Conservation (phyloP, 305 asterid species). For the Ilex paraguariensis region DNA sequence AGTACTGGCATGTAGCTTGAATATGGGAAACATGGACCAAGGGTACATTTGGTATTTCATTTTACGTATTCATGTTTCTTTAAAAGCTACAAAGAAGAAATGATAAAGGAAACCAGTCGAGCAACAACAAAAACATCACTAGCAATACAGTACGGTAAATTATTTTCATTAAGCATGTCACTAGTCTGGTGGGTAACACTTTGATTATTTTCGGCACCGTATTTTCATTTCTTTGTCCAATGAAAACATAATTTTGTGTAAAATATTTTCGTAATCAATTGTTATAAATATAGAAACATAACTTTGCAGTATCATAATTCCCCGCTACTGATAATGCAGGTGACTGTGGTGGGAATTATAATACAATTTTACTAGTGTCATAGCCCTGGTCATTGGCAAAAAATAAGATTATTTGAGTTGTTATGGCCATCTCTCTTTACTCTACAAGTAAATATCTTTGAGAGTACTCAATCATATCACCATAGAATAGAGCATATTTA, state of each 20-base stretch:
- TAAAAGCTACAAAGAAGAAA: background rate
- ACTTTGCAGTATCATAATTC: too few species aligned
- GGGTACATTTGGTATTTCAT: slow-evolving; percentile 2
- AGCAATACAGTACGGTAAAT: slow-evolving; percentile 17
- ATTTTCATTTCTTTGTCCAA: background rate
- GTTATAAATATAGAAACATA: too few species aligned
- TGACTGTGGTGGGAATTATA: too few species aligned
- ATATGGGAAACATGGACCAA: slow-evolving; percentile 5
- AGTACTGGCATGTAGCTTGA: slow-evolving; percentile 12
- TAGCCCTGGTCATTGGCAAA: too few species aligned
- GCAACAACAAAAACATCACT: slow-evolving; percentile 25
- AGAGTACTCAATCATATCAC: slow-evolving; percentile 38
- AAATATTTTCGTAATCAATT: too few species aligned
- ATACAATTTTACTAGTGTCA: too few species aligned
- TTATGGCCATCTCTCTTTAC: slow-evolving; percentile 10
- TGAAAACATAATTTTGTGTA: too few species aligned
- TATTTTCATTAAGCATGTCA: too few species aligned
- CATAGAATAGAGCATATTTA: slow-evolving; percentile 19
- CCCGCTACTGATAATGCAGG: too few species aligned
- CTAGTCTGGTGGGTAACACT: too few species aligned
- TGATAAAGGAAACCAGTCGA: slow-evolving; percentile 5
- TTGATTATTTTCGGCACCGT: slow-evolving; percentile 4
- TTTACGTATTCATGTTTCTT: background rate
- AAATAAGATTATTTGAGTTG: background rate
- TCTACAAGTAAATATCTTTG: slow-evolving; percentile 23